Conservation (phyloP, 345 rosid genomes). For the Psidium guajava region DNA sequence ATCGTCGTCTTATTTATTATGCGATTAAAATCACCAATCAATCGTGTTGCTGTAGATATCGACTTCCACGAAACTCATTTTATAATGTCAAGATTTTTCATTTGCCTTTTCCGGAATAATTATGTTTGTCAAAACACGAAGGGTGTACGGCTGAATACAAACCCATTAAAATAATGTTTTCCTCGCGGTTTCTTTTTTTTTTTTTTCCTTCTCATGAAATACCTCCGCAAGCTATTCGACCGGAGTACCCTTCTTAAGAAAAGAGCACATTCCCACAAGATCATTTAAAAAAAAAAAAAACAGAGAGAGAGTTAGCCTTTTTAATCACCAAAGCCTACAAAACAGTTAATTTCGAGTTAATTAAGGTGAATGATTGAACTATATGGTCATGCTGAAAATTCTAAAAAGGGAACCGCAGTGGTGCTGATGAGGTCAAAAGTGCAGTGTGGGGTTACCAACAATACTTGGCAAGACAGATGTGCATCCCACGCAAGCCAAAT, state of each 20-base stretch:
- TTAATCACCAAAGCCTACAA: background rate
- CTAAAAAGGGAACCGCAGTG: background rate
- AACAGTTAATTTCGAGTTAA: background rate
- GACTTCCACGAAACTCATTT: background rate
- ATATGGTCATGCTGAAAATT: background rate
- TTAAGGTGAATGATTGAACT: background rate
- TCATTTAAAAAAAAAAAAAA: no score
- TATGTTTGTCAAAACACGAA: background rate
- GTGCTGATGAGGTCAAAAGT: background rate
- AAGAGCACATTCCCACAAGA: background rate
- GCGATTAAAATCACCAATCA: background rate
- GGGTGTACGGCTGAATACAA: rapidly evolving
- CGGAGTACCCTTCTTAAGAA: background rate
- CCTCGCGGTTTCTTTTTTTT: no score
- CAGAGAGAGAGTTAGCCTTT: no score
- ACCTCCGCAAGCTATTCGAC: background rate
- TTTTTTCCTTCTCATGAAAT: background rate
- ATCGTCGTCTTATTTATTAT: background rate
- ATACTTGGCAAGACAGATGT: background rate
- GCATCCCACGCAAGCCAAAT: background rate
- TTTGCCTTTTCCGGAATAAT: background rate
- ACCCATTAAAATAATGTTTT: background rate
- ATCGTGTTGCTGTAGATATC: background rate
- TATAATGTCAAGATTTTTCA: background rate
- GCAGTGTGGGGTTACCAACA: background rate